phyloP scores from a whole-genome alignment of 2,329 filamentous ascomycete genomes.

The Seiridium cupressi region DNA sequence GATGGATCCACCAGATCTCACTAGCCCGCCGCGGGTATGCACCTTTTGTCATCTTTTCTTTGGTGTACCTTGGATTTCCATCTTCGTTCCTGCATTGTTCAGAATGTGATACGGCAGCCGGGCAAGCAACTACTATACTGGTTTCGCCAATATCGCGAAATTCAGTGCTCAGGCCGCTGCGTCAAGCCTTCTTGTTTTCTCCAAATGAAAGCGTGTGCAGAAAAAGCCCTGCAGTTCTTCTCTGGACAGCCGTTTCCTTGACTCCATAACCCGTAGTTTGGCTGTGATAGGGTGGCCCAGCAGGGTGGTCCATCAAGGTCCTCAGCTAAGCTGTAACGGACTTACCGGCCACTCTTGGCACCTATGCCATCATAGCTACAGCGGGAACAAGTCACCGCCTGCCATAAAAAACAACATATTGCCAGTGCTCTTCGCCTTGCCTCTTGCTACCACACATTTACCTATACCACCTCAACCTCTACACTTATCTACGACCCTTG shows the following conservation, averaged over 20 bases:
- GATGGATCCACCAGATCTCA: background rate
- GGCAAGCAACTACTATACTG: no score
- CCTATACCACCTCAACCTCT: background rate
- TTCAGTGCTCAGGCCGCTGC: background rate
- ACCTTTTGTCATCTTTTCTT: background rate
- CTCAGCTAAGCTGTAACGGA: background rate
- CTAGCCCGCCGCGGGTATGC: background rate
- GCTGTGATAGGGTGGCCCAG: background rate
- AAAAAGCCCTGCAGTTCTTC: background rate
- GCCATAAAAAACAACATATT: background rate
- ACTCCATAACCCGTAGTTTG: background rate
- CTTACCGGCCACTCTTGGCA: background rate
- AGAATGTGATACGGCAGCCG: background rate
- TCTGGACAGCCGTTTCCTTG: background rate
- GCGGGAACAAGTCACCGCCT: background rate
- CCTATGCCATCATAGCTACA: slow-evolving; percentile 3
- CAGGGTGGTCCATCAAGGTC: slow-evolving; percentile 5
- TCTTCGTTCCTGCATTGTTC: slow-evolving; percentile 1
- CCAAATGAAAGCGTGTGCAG: no score
- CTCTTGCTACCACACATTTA: background rate
- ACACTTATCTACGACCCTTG: background rate
- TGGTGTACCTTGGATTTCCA: background rate
- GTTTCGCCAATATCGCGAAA: no score
- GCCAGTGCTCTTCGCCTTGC: background rate
- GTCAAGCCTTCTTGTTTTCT: background rate